These are phyloP conservation scores for Boletales sp. DNA, from an alignment of 768 basidiomycete species.

Conservation along the genomic window DNA sequence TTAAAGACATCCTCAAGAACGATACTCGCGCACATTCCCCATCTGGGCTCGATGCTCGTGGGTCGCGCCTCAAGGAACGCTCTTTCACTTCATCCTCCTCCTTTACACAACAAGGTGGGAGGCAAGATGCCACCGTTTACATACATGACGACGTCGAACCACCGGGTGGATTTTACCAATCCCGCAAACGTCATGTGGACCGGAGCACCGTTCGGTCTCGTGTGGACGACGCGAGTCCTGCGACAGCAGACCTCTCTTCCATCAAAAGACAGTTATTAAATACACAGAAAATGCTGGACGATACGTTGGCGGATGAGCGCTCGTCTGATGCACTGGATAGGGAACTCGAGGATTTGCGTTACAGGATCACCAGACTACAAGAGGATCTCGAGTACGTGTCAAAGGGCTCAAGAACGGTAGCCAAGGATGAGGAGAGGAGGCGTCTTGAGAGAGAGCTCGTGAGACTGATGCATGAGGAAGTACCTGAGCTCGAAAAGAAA, in stretches of 20 bases:
- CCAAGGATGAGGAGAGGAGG: conserved; percentile 83
- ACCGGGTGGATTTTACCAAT: conserved; percentile 69
- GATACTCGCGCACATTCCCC: conserved; percentile 77
- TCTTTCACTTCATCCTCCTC: conserved; percentile 62
- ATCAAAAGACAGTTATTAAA: conserved; percentile 81
- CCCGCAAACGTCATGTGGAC: conserved; percentile 80
- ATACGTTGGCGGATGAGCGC: conserved; percentile 58
- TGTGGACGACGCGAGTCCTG: conserved; percentile 58
- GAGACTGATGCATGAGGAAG: conserved; percentile 80
- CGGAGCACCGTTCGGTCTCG: conserved; percentile 75
- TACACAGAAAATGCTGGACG: conserved; percentile 78
- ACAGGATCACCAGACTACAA: conserved; percentile 80
- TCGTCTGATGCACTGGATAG: conserved; percentile 91
- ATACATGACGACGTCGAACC: conserved; percentile 69
- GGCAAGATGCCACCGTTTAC: conserved; percentile 90
- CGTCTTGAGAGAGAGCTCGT: conserved; percentile 86
- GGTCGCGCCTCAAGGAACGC: conserved; percentile 64
- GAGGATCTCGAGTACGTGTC: conserved; percentile 89
- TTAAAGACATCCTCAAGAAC: conserved; percentile 83
- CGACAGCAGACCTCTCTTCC: conserved; percentile 70
- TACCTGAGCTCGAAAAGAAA: conserved; percentile 87
- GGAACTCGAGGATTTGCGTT: conserved; percentile 83
- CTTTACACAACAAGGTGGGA: conserved; percentile 45
- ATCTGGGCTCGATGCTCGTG: conserved; percentile 44
- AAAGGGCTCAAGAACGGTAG: conserved; percentile 63